phyloP scores from a whole-genome alignment of 768 basidiomycete genomes.

The Hygrophorus russula region DNA sequence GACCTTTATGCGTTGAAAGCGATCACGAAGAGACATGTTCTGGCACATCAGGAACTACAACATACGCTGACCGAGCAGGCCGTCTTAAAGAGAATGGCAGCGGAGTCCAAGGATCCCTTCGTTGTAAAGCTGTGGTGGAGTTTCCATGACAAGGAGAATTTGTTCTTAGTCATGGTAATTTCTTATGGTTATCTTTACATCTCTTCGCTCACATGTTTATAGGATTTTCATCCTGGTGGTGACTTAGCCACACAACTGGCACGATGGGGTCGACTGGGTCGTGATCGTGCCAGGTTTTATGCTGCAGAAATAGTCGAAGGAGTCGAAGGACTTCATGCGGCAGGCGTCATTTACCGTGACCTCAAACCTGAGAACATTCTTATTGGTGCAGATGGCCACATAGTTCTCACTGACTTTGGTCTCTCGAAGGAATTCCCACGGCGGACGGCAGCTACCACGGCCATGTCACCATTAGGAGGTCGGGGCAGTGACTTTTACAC shows the following conservation, averaged over 20 bases:
- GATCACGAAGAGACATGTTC: conserved; percentile 93
- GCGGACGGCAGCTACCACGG: conserved; percentile 29
- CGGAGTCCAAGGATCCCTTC: conserved; percentile 81
- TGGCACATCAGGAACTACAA: conserved; percentile 92
- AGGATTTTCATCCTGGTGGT: conserved; percentile 94
- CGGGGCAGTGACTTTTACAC: conserved; percentile 44
- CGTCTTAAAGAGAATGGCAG: conserved; percentile 89
- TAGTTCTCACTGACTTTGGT: conserved; percentile 96
- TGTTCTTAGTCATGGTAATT: conserved; percentile 90
- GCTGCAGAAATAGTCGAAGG: conserved; percentile 97
- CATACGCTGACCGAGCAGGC: conserved; percentile 96
- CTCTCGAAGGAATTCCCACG: conserved; percentile 85
- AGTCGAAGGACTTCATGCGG: conserved; percentile 85
- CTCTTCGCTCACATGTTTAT: conserved; percentile 3
- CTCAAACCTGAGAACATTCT: conserved; percentile 96
- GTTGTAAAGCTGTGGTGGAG: conserved; percentile 95
- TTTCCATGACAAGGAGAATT: conserved; percentile 95
- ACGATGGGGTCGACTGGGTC: conserved; percentile 87
- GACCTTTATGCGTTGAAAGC: conserved; percentile 91
- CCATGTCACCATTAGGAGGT: conserved; percentile 45
- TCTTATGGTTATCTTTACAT: conserved; percentile 12
- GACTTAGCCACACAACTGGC: conserved; percentile 97
- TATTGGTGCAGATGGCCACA: conserved; percentile 89
- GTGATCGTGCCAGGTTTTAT: conserved; percentile 93
- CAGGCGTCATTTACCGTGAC: conserved; percentile 95